Evolutionary conservation across 1,284 basidiomycete genomes (phyloP).

Genomic region (Hortiboletus rubellus): DNA sequence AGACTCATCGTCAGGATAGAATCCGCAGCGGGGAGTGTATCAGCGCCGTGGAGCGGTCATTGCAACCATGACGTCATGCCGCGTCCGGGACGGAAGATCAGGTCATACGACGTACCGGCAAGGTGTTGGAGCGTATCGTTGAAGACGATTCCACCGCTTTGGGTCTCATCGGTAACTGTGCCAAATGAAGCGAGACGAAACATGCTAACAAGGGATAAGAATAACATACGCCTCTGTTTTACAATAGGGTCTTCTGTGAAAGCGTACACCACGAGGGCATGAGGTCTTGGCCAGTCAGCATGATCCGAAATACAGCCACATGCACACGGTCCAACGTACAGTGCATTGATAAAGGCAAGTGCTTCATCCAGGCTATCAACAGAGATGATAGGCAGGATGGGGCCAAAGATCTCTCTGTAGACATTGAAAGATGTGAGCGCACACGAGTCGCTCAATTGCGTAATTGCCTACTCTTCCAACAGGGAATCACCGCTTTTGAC

Average conservation of each 20-base stretch:
- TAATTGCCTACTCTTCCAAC: constrained; percentile 28
- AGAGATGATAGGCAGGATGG: constrained; percentile 63
- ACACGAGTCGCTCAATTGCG: not conserved
- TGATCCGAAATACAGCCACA: not conserved
- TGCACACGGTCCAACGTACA: constrained; percentile 33
- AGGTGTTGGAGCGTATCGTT: constrained; percentile 57
- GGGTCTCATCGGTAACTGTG: constrained; percentile 48
- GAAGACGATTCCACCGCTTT: constrained; percentile 51
- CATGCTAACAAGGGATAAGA: not conserved
- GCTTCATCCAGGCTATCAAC: constrained; percentile 45
- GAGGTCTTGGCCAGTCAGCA: constrained; percentile 19
- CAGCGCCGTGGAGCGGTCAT: not conserved
- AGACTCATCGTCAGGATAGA: not conserved
- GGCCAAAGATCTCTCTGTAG: constrained; percentile 65
- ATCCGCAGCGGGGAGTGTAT: not conserved
- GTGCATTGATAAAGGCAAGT: constrained; percentile 43
- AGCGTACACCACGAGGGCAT: constrained; percentile 31
- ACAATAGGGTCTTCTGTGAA: constrained; percentile 31
- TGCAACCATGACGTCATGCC: constrained; percentile 11
- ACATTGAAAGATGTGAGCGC: not conserved
- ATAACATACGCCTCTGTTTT: constrained; percentile 25
- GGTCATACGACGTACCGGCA: constrained; percentile 18
- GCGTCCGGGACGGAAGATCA: not conserved
- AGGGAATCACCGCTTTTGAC: constrained; percentile 24
- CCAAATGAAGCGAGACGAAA: not conserved